A percentile compares a stretch with the other conserved stretches of the same genome.
These are phyloP conservation scores for Blastocystis sp. DNA, from an alignment of 352 stramenopile species.

Conservation along the genomic window DNA sequence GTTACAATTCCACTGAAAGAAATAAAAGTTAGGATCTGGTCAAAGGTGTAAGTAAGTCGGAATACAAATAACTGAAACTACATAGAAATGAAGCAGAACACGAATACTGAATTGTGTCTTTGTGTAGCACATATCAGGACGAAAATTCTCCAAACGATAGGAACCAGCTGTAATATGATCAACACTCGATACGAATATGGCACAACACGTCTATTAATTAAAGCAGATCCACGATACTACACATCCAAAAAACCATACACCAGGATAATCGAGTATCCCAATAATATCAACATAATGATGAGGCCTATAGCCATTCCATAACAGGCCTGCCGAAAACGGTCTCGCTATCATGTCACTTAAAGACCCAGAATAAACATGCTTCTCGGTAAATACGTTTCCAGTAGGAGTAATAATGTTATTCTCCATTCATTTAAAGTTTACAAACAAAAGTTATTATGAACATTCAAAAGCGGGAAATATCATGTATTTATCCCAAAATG, in stretches of 20 bases:
- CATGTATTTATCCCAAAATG: neutral
- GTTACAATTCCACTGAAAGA: neutral
- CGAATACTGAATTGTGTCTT: neutral
- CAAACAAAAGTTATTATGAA: conserved; percentile 17
- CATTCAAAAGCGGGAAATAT: neutral
- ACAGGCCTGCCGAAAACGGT: conserved; percentile 19
- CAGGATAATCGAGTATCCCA: neutral
- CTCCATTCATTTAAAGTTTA: neutral
- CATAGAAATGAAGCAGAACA: neutral
- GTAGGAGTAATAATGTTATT: conserved; percentile 10
- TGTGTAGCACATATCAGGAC: neutral
- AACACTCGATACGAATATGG: neutral
- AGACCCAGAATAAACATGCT: neutral
- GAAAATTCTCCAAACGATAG: neutral
- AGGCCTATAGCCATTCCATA: conserved; percentile 6
- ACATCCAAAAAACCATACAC: neutral
- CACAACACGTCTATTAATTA: neutral
- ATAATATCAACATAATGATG: neutral
- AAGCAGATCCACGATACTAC: neutral
- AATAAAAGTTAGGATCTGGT: neutral
- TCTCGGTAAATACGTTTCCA: neutral
- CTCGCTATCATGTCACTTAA: neutral
- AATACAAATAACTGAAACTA: conserved; percentile 39
- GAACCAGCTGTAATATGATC: neutral
- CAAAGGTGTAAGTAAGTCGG: neutral